phyloP scores from a whole-genome alignment of 192 early-diverging fungal genomes.

The Coemansia sp. region DNA sequence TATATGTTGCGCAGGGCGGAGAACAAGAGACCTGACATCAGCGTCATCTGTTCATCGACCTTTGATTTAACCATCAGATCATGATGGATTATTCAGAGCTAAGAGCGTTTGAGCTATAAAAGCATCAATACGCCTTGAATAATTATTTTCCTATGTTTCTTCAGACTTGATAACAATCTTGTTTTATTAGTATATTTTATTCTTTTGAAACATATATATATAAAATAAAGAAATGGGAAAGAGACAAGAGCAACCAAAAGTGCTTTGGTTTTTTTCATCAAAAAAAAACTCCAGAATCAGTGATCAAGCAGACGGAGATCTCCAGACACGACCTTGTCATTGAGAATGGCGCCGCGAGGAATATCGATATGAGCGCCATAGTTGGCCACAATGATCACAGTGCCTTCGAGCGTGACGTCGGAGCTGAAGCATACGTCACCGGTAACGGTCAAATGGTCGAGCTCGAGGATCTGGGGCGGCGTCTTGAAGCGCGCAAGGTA shows the following conservation, averaged over 20 bases:
- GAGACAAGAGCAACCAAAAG: no score
- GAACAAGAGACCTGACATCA: no score
- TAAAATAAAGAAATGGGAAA: neutral
- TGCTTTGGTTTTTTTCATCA: no score
- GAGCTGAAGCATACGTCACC: conserved; percentile 98
- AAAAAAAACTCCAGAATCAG: conserved; percentile 30
- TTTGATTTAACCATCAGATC: no score
- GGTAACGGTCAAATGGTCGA: conserved; percentile 97
- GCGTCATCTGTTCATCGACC: no score
- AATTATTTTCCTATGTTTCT: no score
- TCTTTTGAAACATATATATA: neutral
- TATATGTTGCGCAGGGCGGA: no score
- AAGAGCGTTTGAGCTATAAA: no score
- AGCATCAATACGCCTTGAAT: no score
- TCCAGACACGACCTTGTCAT: conserved; percentile 98
- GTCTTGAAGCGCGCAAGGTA: conserved; percentile 89
- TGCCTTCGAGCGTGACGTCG: conserved; percentile 85
- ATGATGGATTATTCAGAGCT: no score
- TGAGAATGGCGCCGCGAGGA: conserved; percentile 87
- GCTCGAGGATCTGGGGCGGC: conserved; percentile 92
- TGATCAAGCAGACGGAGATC: conserved; percentile 87
- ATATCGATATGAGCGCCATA: conserved; percentile 97
- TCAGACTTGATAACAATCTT: no score
- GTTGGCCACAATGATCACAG: conserved; percentile 99
- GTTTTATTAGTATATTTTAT: no score